A percentile compares a stretch with the other conserved stretches of the same genome.
phyloP scores from a whole-genome alignment of 257 asterid genomes.

The Pogostemon cablin region DNA sequence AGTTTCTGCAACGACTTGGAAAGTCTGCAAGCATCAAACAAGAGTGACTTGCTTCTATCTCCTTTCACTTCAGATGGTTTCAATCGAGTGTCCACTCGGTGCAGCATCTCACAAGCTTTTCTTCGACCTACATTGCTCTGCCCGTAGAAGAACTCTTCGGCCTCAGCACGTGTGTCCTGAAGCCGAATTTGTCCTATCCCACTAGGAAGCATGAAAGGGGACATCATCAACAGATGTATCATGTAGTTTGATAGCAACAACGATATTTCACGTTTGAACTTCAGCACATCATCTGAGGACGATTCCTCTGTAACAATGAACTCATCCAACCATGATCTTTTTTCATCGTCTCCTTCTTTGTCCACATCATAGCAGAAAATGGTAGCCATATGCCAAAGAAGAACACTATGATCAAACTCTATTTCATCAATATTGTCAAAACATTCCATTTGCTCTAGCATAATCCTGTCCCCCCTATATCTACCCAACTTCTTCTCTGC shows the following conservation, averaged over 20 bases:
- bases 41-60: conserved; percentile 39
- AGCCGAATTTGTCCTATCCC: conserved; percentile 42
- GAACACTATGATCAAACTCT: conserved; percentile 41
- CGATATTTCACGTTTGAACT: conserved; percentile 30
- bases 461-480: conserved; percentile 21
- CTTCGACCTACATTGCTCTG: neutral
- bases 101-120: conserved; percentile 19
- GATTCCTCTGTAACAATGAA: neutral
- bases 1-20: neutral
- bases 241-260: conserved; percentile 38
- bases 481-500: neutral
- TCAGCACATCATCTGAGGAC: neutral
- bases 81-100: conserved; percentile 10
- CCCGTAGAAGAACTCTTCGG: neutral
- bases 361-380: conserved; percentile 30
- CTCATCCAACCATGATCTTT: neutral
- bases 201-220: conserved; percentile 43
- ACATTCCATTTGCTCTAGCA: neutral
- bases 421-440: neutral
- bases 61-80: conserved; percentile 36
- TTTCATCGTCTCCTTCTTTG: neutral
- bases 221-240: conserved; percentile 34
- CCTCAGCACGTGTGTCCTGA: conserved; percentile 31
- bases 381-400: conserved; percentile 43
- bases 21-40: conserved; percentile 36